Conservation (phyloP, 768 basidiomycete species). For the Glaciozyma antarctica region DNA sequence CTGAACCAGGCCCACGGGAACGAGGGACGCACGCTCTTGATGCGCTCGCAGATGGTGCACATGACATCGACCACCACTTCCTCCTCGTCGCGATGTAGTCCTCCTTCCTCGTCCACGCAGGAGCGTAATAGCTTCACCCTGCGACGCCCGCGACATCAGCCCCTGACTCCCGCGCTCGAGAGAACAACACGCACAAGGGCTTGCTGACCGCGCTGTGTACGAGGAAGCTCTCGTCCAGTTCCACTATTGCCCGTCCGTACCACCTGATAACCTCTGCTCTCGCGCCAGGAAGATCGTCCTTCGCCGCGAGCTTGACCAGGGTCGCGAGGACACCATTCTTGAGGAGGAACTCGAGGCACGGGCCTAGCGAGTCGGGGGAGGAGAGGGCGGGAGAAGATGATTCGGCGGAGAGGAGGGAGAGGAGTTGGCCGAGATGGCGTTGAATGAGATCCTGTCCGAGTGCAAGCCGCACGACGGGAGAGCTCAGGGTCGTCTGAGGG, state of each 20-base stretch:
- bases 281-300: slow-evolving; percentile 77
- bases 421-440: slow-evolving; percentile 2
- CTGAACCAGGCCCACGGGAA: slow-evolving; percentile 1
- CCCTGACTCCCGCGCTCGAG: not conserved
- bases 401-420: slow-evolving; percentile 1
- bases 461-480: not conserved
- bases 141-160: not conserved
- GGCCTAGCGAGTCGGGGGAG: slow-evolving; percentile 3
- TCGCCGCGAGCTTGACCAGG: slow-evolving; percentile 74
- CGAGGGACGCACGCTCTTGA: slow-evolving; percentile 50
- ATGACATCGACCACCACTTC: slow-evolving; percentile 66
- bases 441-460: not conserved
- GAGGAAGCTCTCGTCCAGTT: slow-evolving; percentile 84
- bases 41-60: slow-evolving; percentile 84
- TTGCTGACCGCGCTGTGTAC: slow-evolving; percentile 69
- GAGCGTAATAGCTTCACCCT: slow-evolving; percentile 62
- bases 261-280: slow-evolving; percentile 78
- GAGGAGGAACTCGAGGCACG: slow-evolving; percentile 39
- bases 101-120: slow-evolving; percentile 73
- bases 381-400: not conserved
- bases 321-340: slow-evolving; percentile 79
- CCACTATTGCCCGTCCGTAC: slow-evolving; percentile 81
- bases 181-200: slow-evolving; percentile 14
- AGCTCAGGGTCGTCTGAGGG: not conserved
- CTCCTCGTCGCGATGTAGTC: slow-evolving; percentile 41